phyloP scores from a whole-genome alignment of 169 alveolate species.

The Besnoitia besnoiti region DNA sequence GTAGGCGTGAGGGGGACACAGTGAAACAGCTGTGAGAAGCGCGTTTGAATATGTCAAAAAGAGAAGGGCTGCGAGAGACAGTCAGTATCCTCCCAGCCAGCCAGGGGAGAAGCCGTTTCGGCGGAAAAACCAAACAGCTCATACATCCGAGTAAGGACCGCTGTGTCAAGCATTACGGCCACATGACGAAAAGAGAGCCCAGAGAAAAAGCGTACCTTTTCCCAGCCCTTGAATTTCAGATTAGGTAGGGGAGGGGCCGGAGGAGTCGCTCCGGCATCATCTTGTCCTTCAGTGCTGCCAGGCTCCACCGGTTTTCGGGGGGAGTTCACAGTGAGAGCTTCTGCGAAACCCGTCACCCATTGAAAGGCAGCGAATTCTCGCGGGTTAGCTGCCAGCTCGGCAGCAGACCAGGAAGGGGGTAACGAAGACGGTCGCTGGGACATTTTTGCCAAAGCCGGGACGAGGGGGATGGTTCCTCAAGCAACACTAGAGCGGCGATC shows the following conservation, averaged over 20 bases:
- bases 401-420: constrained; percentile 36
- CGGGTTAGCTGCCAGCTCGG: constrained; percentile 38
- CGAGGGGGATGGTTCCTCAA: not conserved
- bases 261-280: not conserved
- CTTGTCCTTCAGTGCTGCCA: not conserved
- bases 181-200: not conserved
- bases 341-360: constrained; percentile 51
- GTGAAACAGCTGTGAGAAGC: too few species aligned
- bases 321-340: constrained; percentile 24
- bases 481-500: not conserved
- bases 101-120: too few species aligned
- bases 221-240: constrained; percentile 57
- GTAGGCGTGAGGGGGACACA: too few species aligned
- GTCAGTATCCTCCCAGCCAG: too few species aligned
- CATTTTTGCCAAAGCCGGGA: not conserved
- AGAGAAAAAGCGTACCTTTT: not conserved
- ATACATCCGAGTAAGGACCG: too few species aligned
- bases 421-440: not conserved
- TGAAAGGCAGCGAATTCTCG: constrained; percentile 49
- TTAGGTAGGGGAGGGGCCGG: constrained; percentile 2
- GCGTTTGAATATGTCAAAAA: too few species aligned
- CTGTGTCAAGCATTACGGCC: too few species aligned
- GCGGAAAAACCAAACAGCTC: too few species aligned
- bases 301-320: constrained; percentile 29
- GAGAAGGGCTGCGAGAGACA: too few species aligned